A percentile compares a stretch with the other conserved stretches of the same genome.
These are phyloP conservation scores for Dunaliella salina DNA, from an alignment of 163 green algal genomes.

Conservation along the genomic window DNA sequence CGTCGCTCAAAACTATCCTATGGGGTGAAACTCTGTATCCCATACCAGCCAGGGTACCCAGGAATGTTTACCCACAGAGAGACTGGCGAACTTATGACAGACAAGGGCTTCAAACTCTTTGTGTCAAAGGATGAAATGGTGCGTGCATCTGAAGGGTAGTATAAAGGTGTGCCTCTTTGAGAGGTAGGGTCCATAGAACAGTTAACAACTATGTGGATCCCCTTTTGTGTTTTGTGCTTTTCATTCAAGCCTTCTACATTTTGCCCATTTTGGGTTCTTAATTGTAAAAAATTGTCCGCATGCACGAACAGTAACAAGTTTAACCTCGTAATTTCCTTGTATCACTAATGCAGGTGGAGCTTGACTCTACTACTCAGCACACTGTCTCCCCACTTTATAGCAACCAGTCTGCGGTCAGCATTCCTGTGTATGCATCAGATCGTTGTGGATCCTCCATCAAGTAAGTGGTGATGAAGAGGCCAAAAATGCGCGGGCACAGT, in stretches of 20 bases:
- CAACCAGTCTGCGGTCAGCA: not conserved
- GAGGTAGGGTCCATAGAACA: no score
- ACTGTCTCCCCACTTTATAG: not conserved
- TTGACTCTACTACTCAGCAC: not conserved
- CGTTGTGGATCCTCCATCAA: not conserved
- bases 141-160: no score
- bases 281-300: no score
- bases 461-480: no score
- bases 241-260: no score
- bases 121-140: not conserved
- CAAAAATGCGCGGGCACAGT: no score
- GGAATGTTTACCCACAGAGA: not conserved
- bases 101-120: slow-evolving; percentile 3
- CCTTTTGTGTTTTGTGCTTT: no score
- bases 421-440: not conserved
- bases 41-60: not conserved
- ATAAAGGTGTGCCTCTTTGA: no score
- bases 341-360: not conserved
- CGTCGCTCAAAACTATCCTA: not conserved
- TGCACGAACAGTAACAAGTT: no score
- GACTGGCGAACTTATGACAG: not conserved
- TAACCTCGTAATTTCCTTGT: no score
- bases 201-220: no score
- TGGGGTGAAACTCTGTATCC: not conserved
- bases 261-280: no score